A percentile compares a stretch with the other conserved stretches of the same genome.
Evolutionary conservation across 148 eudicot species (phyloP).

Genomic region (Linanthus parryae): DNA sequence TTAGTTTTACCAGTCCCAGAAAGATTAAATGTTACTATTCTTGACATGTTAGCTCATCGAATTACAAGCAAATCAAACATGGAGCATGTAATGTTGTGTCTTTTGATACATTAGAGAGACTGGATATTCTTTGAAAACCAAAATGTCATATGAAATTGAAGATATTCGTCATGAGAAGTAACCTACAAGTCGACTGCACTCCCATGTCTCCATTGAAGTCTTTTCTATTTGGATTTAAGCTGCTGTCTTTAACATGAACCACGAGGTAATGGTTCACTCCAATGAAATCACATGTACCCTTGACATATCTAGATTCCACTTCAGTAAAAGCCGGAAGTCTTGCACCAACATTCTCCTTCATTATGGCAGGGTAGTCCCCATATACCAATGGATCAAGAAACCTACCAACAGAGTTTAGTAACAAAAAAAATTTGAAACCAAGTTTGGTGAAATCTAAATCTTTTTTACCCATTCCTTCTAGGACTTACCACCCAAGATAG

Average conservation of each 20-base stretch:
- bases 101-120: no score
- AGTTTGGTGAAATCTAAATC: no score
- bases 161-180: no score
- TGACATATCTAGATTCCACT: conserved; percentile 4
- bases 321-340: conserved; percentile 3
- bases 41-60: no score
- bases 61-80: background rate
- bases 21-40: no score
- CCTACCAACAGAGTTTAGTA: no score
- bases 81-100: no score
- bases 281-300: conserved; percentile 6
- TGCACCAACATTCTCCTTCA: conserved; percentile 1
- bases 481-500: conserved; percentile 23
- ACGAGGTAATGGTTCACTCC: background rate
- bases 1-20: no score
- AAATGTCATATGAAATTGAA: no score
- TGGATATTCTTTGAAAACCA: no score
- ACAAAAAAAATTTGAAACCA: no score
- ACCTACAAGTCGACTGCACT: background rate
- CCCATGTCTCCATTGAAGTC: background rate
- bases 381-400: conserved; percentile 1
- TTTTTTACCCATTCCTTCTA: background rate
- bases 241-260: background rate
- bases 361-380: conserved; percentile 1
- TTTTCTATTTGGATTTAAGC: background rate